Conservation (phyloP, 176 grass and related monocot genomes). For the Lolium perenne region DNA sequence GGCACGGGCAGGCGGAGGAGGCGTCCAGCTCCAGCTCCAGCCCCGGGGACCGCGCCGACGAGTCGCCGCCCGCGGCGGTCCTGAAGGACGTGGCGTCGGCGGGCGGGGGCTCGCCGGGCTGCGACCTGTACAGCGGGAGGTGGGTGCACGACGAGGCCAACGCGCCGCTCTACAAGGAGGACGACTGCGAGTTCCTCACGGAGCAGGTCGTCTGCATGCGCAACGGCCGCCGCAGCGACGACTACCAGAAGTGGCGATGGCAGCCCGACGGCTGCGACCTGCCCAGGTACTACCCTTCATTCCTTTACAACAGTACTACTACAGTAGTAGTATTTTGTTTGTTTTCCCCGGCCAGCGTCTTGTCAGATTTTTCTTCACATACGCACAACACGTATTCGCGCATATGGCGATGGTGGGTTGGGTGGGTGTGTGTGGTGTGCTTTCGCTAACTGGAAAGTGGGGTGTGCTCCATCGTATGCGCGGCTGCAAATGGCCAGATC, state of each 20-base stretch:
- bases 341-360: background rate
- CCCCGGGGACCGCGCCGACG: conserved; percentile 14
- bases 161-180: conserved; percentile 71
- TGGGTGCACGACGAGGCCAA: conserved; percentile 77
- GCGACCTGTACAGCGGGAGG: conserved; percentile 65
- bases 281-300: conserved; percentile 50
- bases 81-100: conserved; percentile 17
- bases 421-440: conserved; percentile 34
- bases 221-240: conserved; percentile 84
- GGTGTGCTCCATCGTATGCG: conserved; percentile 28
- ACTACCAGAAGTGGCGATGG: conserved; percentile 94
- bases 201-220: conserved; percentile 96
- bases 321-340: background rate
- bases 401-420: background rate
- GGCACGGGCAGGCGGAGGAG: background rate
- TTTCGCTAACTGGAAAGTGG: conserved; percentile 42
- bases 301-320: background rate
- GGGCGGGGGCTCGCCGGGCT: conserved; percentile 30
- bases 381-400: background rate
- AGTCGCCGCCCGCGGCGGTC: background rate
- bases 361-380: background rate
- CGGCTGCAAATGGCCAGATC: conserved; percentile 39
- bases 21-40: background rate
- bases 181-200: conserved; percentile 75
- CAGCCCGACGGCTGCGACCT: conserved; percentile 78